These are phyloP conservation scores for Komagataea norvegica DNA, from an alignment of 1,139 yeast genomes.

Conservation along the genomic window DNA sequence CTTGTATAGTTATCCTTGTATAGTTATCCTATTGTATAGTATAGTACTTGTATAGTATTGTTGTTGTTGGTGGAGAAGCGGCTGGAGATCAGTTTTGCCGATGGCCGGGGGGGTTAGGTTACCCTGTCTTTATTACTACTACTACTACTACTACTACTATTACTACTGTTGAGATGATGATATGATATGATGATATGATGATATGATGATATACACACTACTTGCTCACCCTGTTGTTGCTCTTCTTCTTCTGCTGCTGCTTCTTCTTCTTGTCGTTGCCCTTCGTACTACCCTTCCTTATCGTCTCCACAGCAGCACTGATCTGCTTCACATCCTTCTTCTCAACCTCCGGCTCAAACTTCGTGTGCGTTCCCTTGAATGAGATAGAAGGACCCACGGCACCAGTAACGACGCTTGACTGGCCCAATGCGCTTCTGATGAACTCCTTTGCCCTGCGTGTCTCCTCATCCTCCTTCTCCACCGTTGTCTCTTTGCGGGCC, in stretches of 20 bases:
- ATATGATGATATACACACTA: slow-evolving; percentile 1
- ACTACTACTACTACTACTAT: too few relatives aligned
- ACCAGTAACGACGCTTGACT: slow-evolving; percentile 30
- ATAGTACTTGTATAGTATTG: too few relatives aligned
- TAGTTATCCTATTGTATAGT: too few relatives aligned
- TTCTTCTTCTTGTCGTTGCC: slow-evolving; percentile 1
- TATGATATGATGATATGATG: too few relatives aligned
- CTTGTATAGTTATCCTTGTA: neutral
- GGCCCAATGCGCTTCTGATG: slow-evolving; percentile 39
- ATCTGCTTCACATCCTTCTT: slow-evolving; percentile 1
- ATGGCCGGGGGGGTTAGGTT: too few relatives aligned
- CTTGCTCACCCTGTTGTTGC: slow-evolving; percentile 7
- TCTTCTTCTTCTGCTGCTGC: slow-evolving; percentile 7
- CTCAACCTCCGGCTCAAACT: slow-evolving; percentile 31
- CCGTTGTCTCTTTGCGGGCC: slow-evolving; percentile 15
- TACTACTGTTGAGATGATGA: too few relatives aligned
- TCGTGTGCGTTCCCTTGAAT: slow-evolving; percentile 58
- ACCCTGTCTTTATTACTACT: too few relatives aligned
- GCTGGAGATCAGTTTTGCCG: too few relatives aligned
- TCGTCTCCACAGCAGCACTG: slow-evolving; percentile 6
- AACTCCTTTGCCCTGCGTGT: slow-evolving; percentile 38
- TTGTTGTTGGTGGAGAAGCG: too few relatives aligned
- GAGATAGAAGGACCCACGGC: slow-evolving; percentile 49
- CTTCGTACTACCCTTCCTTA: slow-evolving; percentile 15
- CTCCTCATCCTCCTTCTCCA: slow-evolving; percentile 11